Evolutionary conservation across 2,329 filamentous ascomycete genomes (phyloP), one percentile per base, ranked within the genome.

Genomic region (Hypoxylon sp.): DNA sequence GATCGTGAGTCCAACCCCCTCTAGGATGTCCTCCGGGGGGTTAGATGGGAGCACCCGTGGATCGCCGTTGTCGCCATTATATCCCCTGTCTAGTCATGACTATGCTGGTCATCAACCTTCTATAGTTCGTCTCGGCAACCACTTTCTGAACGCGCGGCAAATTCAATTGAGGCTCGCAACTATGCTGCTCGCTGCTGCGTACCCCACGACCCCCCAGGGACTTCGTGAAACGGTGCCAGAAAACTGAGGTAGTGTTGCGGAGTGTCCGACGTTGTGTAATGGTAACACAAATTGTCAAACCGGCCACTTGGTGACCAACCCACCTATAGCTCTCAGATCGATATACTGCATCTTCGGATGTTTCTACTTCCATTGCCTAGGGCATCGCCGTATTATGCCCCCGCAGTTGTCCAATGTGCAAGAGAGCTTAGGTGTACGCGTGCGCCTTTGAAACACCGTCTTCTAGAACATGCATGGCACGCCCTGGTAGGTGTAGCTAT

Each of bases 201-300:
- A 61, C 57, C 60, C 64, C 53, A 57, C 49, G 62, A 44, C 55
- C 61, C 65, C 63, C 62, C 7, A 68, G 58, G 10, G 10, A 46
- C 44, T 53, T 58, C 53, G 60, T 66, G 57, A 69, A 61, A 67
- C 66, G n/a, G 27, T 30, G 50, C 30, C 48, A 35, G 44, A 42
- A 31, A 37, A 20, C 53, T 60, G 25, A 27, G 25, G 49, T 44
- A 27, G 61, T 61, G 61, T 46, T 72, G 67, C 69, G 69, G 69
- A 63, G 64, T 61, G 58, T 56, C 66, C 64, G 67, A 70, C 40
- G 46, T 53, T 27, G 69, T 70, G 66, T 60, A 44, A 65, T 59
- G 51, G 68, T 65, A 59, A 55, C 64, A 66, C 59, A 49, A 17
- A 25, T 58, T 63, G 31, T 58, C 58, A 67, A 65, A 63, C 53